phyloP scores from a whole-genome alignment of 2,329 filamentous ascomycete genomes.

The Cladosporium colombiae region DNA sequence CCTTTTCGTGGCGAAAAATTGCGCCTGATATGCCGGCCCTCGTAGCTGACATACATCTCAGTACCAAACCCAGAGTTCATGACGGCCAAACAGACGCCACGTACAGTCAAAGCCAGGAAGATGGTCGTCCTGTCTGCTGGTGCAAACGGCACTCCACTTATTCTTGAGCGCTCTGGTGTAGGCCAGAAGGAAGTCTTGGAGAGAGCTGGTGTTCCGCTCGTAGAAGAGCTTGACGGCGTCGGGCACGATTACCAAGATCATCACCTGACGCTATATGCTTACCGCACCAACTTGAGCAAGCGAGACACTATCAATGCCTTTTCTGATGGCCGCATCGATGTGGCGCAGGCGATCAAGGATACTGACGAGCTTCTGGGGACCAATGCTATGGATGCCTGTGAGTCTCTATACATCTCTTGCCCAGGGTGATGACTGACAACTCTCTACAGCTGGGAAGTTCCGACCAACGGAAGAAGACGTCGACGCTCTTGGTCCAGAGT shows the following conservation, averaged over 20 bases:
- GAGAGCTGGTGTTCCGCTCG: constrained; percentile 47
- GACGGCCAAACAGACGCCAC: constrained; percentile 42
- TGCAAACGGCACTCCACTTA: constrained; percentile 54
- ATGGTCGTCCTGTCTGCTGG: constrained; percentile 56
- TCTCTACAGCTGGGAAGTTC: constrained; percentile 50
- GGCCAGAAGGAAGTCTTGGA: constrained; percentile 54
- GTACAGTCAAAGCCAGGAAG: constrained; percentile 54
- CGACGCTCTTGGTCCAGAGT: constrained; percentile 53
- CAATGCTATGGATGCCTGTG: constrained; percentile 57
- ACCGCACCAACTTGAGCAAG: constrained; percentile 49
- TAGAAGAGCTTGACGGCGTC: constrained; percentile 53
- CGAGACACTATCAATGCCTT: constrained; percentile 58
- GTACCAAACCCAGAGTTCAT: constrained; percentile 32
- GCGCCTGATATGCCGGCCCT: background rate
- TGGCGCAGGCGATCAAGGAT: constrained; percentile 47
- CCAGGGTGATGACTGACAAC: background rate
- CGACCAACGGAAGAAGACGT: constrained; percentile 57
- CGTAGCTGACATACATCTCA: background rate
- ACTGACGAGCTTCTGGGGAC: constrained; percentile 57
- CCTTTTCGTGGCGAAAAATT: background rate
- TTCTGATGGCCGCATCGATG: constrained; percentile 50
- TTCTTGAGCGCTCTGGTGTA: constrained; percentile 65
- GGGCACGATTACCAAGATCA: constrained; percentile 59
- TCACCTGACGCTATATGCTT: constrained; percentile 56
- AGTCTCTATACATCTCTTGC: constrained; percentile 6